Evolutionary conservation across 164 flowering plant species (phyloP).

Genomic region (Warburgia ugandensis): DNA sequence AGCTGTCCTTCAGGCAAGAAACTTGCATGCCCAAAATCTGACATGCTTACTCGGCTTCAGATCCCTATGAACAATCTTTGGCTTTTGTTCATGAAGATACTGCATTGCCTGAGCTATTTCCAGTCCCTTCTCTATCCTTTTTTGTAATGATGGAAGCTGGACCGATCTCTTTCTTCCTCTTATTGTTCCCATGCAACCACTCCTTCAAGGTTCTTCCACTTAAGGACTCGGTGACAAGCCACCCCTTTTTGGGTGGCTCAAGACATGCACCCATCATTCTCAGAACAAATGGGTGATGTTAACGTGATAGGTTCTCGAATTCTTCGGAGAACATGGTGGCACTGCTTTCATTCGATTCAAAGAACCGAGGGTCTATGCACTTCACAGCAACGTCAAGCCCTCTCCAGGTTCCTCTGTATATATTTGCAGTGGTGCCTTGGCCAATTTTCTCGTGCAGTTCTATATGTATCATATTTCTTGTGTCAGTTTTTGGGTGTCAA

Average conservation of each 20-base stretch:
- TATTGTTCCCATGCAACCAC: slow-evolving; percentile 58
- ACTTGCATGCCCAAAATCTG: slow-evolving; percentile 69
- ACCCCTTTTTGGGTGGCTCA: slow-evolving; percentile 45
- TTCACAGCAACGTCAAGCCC: slow-evolving; percentile 62
- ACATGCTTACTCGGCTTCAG: slow-evolving; percentile 62
- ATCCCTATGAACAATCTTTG: slow-evolving; percentile 53
- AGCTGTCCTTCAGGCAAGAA: slow-evolving; percentile 37
- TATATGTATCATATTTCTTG: slow-evolving; percentile 26
- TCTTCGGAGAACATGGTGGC: slow-evolving; percentile 49
- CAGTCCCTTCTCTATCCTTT: slow-evolving; percentile 38
- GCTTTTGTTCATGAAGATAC: slow-evolving; percentile 56
- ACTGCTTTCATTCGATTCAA: slow-evolving; percentile 27
- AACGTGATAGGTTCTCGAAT: slow-evolving; percentile 35
- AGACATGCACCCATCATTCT: slow-evolving; percentile 59
- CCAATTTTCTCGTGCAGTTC: slow-evolving; percentile 38
- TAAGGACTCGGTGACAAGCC: slow-evolving; percentile 56
- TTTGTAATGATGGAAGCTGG: slow-evolving; percentile 40
- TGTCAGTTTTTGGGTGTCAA: neutral
- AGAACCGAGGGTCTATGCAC: slow-evolving; percentile 45
- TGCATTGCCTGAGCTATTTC: slow-evolving; percentile 69
- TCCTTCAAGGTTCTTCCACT: slow-evolving; percentile 35
- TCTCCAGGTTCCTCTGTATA: slow-evolving; percentile 53
- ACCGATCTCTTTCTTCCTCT: slow-evolving; percentile 26
- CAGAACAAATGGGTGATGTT: slow-evolving; percentile 58
- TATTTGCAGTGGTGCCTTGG: slow-evolving; percentile 45